Base-by-base conservation (phyloP, 805 yeast species). In the Yarrowia sp. region DNA sequence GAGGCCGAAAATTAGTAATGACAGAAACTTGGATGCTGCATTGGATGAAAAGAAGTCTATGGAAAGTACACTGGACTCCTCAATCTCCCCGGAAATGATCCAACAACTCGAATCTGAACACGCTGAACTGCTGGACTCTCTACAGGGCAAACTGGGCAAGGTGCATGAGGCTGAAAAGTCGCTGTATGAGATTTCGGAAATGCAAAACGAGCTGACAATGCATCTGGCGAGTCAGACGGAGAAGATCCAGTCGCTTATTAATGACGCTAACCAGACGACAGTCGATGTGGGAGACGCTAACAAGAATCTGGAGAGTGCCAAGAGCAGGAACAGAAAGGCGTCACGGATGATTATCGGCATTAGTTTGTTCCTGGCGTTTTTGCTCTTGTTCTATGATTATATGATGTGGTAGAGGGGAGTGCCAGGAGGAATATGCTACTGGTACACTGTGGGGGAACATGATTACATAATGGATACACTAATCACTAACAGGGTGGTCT, bases 181-280 rank as follows among this genome's bases (percentile, higher is more conserved):
- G 36, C 74, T 80, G 72, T 73, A 74, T 22, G 97, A 91, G 74
- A 88, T 93, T 52, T 84, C 92, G 0, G 85, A 87, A 68, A 77
- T 93, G 71, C 94, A 92, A 74, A 82, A 87, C 32, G 95, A 91
- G 74, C 81, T 92, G 67, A 83, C 91, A 12, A 81, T 87, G 68
- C 97, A 93, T 75, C 80, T 92, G 59, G 85, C 86, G 32, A 77
- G 85, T 0, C 98, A 92, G 77, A 86, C 89, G 7, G 89, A 89
- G 67, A 87, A 85, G 75, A 89, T 92, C 15, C 82, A 84, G 63
- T 80, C 82, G 48, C 80, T 92, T 71, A 77, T 87, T 59, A 89
- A 87, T 70, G 87, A 87, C 70, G 93, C 90, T 70, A 87, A 86
- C 70, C 86, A 86, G 71, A 85, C 91, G 0, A 85, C 86, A 68